phyloP scores from a whole-genome alignment of 2,329 filamentous ascomycete genomes.

The Elsinoe ampelina region DNA sequence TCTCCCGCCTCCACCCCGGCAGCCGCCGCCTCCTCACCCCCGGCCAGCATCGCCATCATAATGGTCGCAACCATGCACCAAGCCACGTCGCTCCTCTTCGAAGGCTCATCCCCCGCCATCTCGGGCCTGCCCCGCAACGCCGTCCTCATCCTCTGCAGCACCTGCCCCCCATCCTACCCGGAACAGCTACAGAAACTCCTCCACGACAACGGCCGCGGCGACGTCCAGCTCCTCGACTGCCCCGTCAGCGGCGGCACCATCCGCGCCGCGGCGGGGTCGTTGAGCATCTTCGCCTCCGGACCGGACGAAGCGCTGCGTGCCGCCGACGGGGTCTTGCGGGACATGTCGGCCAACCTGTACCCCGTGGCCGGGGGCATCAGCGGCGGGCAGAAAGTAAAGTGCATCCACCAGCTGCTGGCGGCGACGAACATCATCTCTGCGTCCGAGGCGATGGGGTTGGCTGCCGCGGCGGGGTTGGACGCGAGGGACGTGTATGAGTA shows the following conservation, averaged over 20 bases:
- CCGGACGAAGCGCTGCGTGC: slow-evolving; percentile 46
- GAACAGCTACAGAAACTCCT: slow-evolving; percentile 52
- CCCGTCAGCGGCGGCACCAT: slow-evolving; percentile 64
- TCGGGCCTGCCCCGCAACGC: slow-evolving; percentile 47
- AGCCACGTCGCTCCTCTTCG: slow-evolving; percentile 57
- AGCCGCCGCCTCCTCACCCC: slow-evolving; percentile 50
- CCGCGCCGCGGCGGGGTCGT: slow-evolving; percentile 59
- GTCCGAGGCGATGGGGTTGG: slow-evolving; percentile 49
- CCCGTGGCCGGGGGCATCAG: slow-evolving; percentile 44
- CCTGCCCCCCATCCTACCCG: slow-evolving; percentile 58
- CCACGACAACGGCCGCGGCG: slow-evolving; percentile 45
- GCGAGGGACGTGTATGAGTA: slow-evolving; percentile 41
- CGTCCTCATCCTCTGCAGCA: slow-evolving; percentile 59
- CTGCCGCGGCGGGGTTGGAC: slow-evolving; percentile 44
- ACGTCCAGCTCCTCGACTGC: slow-evolving; percentile 60
- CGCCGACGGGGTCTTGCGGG: slow-evolving; percentile 50
- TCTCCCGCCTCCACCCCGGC: slow-evolving; percentile 49
- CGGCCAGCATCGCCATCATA: slow-evolving; percentile 49
- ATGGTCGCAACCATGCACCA: slow-evolving; percentile 70
- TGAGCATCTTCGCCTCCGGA: slow-evolving; percentile 64
- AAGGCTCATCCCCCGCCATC: slow-evolving; percentile 45
- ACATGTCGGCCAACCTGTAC: slow-evolving; percentile 58
- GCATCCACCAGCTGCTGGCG: slow-evolving; percentile 50
- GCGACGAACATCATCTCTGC: slow-evolving; percentile 49
- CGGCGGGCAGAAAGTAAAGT: slow-evolving; percentile 48